Evolutionary conservation across 352 stramenopile genomes (phyloP).

Genomic region (Phytophthora foliorum): DNA sequence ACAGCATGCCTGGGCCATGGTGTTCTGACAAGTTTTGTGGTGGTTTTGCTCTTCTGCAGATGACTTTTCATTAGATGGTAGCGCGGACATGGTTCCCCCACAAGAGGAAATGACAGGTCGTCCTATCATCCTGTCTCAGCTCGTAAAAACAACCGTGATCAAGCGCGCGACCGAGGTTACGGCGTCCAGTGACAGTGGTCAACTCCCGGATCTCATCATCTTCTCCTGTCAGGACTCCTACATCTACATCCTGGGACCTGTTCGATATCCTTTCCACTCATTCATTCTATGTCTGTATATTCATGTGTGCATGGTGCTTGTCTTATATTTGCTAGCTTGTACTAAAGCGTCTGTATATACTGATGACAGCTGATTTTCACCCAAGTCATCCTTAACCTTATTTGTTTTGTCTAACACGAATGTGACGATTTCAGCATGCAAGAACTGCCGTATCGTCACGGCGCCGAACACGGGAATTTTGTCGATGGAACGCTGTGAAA

Average conservation of each 20-base stretch:
- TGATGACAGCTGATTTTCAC: background rate
- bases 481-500: slow-evolving; percentile 95
- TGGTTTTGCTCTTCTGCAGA: slow-evolving; percentile 32
- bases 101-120: slow-evolving; percentile 36
- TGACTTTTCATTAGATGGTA: slow-evolving; percentile 55
- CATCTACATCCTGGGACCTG: slow-evolving; percentile 95
- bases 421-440: slow-evolving; percentile 94
- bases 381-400: slow-evolving; percentile 60
- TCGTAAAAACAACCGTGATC: slow-evolving; percentile 84
- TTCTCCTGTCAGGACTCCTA: slow-evolving; percentile 95
- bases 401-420: slow-evolving; percentile 64
- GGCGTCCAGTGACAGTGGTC: slow-evolving; percentile 34
- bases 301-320: slow-evolving; percentile 7
- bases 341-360: background rate
- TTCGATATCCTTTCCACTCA: slow-evolving; percentile 85
- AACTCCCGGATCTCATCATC: slow-evolving; percentile 80
- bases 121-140: slow-evolving; percentile 67
- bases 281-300: slow-evolving; percentile 7
- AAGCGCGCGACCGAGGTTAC: slow-evolving; percentile 77
- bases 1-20: background rate
- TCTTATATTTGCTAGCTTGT: background rate
- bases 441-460: slow-evolving; percentile 97
- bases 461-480: slow-evolving; percentile 94
- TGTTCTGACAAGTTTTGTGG: slow-evolving; percentile 16
- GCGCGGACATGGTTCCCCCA: slow-evolving; percentile 10